Percentiles rank a stretch among this genome's conserved stretches.
phyloP scores from a whole-genome alignment of 129 eudicot species.

The Chrysanthemum seticuspe region DNA sequence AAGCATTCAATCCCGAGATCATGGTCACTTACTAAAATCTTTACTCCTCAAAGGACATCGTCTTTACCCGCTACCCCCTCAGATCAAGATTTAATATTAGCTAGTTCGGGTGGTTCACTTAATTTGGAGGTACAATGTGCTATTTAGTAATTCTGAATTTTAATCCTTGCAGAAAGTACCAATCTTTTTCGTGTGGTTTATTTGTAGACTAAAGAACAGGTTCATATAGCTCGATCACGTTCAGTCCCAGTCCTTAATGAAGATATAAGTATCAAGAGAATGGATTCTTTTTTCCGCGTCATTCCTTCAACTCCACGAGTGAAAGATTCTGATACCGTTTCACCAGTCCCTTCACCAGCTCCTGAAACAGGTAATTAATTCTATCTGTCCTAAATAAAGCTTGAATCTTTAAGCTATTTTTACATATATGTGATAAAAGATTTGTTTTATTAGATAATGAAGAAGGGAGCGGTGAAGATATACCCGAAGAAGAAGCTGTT shows the following conservation, averaged over 20 bases:
- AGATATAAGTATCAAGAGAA: slow-evolving; percentile 44
- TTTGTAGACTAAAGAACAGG: slow-evolving; percentile 48
- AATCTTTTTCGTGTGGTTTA: slow-evolving; percentile 1
- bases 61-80: slow-evolving; percentile 79
- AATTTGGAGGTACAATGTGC: slow-evolving; percentile 32
- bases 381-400: neutral
- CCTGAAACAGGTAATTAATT: slow-evolving; percentile 51
- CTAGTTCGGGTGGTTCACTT: slow-evolving; percentile 37
- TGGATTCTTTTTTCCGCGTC: slow-evolving; percentile 79
- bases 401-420: neutral
- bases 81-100: slow-evolving; percentile 47
- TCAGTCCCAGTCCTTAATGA: slow-evolving; percentile 70
- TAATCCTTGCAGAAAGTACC: neutral
- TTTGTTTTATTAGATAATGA: slow-evolving; percentile 40
- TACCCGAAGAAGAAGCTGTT: slow-evolving; percentile 93
- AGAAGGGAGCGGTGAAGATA: slow-evolving; percentile 77
- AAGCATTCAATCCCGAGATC: slow-evolving; percentile 64
- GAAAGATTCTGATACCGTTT: slow-evolving; percentile 44
- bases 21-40: slow-evolving; percentile 72
- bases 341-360: slow-evolving; percentile 30
- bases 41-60: slow-evolving; percentile 74
- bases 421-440: neutral
- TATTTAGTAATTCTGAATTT: neutral
- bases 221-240: slow-evolving; percentile 65
- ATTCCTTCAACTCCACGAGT: slow-evolving; percentile 75